phyloP scores from a whole-genome alignment of 352 stramenopile genomes.

The Halophytophthora batemanensis region DNA sequence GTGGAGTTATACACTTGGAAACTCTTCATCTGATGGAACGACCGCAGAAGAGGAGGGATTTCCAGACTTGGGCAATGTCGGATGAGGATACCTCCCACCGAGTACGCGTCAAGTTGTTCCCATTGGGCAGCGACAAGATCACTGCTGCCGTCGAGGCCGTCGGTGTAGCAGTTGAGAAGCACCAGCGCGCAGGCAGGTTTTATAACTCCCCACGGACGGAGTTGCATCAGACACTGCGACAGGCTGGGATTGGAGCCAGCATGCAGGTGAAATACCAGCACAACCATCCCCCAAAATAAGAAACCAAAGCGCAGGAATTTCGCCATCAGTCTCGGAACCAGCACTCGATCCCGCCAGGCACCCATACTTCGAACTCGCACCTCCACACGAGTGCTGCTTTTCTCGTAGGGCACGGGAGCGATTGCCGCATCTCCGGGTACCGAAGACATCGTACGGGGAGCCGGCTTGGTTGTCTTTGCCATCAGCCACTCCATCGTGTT shows the following conservation, averaged over 20 bases:
- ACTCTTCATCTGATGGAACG: conserved; percentile 7
- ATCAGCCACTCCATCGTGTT: conserved; percentile 27
- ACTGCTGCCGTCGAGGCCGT: conserved; percentile 7
- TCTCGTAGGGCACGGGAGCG: conserved; percentile 9
- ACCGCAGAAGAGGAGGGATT: conserved; percentile 10
- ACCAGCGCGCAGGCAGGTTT: conserved; percentile 23
- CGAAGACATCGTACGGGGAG: background rate
- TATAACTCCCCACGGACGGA: conserved; percentile 22
- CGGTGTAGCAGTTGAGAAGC: conserved; percentile 23
- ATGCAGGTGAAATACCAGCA: conserved; percentile 23
- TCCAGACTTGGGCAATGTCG: conserved; percentile 23
- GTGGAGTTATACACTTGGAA: conserved; percentile 35
- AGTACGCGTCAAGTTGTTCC: conserved; percentile 15
- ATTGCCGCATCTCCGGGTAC: conserved; percentile 8
- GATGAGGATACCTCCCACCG: conserved; percentile 12
- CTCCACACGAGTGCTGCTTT: background rate
- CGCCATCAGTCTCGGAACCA: background rate
- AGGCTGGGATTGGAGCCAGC: conserved; percentile 15
- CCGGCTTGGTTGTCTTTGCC: conserved; percentile 3
- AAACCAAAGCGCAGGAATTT: conserved; percentile 15
- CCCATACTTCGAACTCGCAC: background rate
- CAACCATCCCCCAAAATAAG: conserved; percentile 24
- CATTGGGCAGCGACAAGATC: conserved; percentile 9
- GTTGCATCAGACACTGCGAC: conserved; percentile 29
- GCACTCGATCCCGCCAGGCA: conserved; percentile 11